Percentiles rank a stretch among this genome's conserved stretches.
Conservation (phyloP, 768 basidiomycete genomes). For the Termitomyces bulborhizus region DNA sequence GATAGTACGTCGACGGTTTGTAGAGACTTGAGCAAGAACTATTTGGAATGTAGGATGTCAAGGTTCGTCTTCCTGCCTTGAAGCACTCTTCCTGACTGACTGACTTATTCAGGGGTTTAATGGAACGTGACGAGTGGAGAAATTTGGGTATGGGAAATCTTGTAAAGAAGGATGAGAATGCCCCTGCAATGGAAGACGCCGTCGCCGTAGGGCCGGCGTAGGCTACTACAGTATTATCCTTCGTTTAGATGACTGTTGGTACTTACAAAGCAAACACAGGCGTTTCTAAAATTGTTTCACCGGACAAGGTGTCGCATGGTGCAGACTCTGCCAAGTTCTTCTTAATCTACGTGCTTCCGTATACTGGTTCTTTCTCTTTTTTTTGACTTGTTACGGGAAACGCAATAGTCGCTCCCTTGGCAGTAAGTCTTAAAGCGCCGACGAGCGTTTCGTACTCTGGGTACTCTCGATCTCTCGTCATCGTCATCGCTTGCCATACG, state of each 20-base stretch:
- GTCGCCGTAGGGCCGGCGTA: slow-evolving; percentile 5
- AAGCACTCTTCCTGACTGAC: neutral
- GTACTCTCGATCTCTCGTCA: neutral
- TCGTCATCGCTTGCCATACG: neutral
- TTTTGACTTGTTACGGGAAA: neutral
- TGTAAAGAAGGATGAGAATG: slow-evolving; percentile 19
- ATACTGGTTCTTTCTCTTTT: neutral
- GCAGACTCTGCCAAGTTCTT: neutral
- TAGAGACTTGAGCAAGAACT: slow-evolving; percentile 65
- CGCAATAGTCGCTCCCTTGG: neutral
- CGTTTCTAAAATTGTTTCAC: neutral
- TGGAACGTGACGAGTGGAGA: slow-evolving; percentile 83
- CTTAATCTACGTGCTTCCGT: neutral
- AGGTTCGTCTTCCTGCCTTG: slow-evolving; percentile 47
- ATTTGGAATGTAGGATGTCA: slow-evolving; percentile 85
- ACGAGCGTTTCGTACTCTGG: neutral
- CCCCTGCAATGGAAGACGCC: neutral
- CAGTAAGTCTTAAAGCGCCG: neutral
- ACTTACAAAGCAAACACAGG: neutral
- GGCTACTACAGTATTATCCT: neutral
- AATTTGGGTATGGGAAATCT: slow-evolving; percentile 75
- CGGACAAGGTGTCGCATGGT: neutral
- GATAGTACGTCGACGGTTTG: slow-evolving; percentile 71
- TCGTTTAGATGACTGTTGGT: neutral
- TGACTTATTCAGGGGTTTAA: slow-evolving; percentile 56